A percentile compares a stretch with the other conserved stretches of the same genome.
These are phyloP conservation scores for Chytriomyces sp. DNA, from an alignment of 192 early-diverging fungal species.

Conservation along the genomic window DNA sequence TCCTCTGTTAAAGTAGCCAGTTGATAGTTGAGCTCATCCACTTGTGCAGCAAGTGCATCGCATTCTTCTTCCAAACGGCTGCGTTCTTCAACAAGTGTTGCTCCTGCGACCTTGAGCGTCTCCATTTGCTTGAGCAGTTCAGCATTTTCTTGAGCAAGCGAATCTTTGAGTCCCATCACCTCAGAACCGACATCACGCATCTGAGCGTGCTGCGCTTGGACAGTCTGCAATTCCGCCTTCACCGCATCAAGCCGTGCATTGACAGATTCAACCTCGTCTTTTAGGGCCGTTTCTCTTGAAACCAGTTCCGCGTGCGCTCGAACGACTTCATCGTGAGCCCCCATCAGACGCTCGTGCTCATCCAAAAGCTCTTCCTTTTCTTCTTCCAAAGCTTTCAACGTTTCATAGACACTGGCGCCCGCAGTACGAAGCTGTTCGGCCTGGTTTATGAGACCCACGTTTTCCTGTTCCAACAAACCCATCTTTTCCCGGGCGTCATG, in stretches of 20 bases:
- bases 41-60: conserved; percentile 27
- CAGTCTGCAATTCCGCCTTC: conserved; percentile 5
- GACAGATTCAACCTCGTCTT: too few relatives aligned
- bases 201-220: conserved; percentile 2
- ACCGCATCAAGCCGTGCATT: not conserved
- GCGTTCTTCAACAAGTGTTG: conserved; percentile 32
- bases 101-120: conserved; percentile 28
- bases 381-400: not conserved
- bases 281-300: too few relatives aligned
- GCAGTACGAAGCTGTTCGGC: not conserved
- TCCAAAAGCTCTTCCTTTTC: conserved; percentile 6
- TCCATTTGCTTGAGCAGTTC: conserved; percentile 12
- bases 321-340: not conserved
- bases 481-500: not conserved
- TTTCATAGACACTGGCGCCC: not conserved
- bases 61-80: conserved; percentile 31
- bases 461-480: not conserved
- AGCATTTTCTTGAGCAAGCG: conserved; percentile 26
- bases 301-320: not conserved
- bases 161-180: not conserved
- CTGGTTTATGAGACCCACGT: not conserved
- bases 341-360: conserved; percentile 12
- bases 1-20: conserved; percentile 10
- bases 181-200: conserved; percentile 14
- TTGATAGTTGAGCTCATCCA: conserved; percentile 36